A percentile compares a stretch with the other conserved stretches of the same genome.
Evolutionary conservation across 2,329 filamentous ascomycete species (phyloP).

Genomic region (Cercospora zeae-maydis): DNA sequence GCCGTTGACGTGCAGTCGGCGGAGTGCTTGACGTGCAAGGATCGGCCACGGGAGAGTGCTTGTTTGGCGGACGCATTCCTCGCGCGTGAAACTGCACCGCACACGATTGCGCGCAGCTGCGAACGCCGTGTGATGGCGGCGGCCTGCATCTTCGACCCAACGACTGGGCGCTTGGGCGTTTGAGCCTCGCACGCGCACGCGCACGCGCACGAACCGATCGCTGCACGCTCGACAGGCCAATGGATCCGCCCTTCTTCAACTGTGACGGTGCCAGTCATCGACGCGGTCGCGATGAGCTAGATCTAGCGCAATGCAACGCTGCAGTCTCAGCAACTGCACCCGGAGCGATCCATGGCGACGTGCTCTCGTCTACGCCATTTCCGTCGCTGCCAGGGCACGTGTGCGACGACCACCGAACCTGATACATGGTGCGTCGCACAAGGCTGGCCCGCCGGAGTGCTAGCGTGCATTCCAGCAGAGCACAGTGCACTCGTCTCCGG

Average conservation of each 20-base stretch:
- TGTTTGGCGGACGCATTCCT: constrained; percentile 33
- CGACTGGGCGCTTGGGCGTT: constrained; percentile 27
- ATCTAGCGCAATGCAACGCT: neutral
- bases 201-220: constrained; percentile 15
- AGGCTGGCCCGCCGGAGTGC: constrained; percentile 20
- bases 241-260: neutral
- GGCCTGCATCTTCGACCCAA: constrained; percentile 32
- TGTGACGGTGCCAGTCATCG: constrained; percentile 2
- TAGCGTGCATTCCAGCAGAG: constrained; percentile 28
- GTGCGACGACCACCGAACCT: constrained; percentile 10
- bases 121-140: constrained; percentile 36
- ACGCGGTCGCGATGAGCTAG: neutral
- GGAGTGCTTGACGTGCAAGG: constrained; percentile 13
- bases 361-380: constrained; percentile 6
- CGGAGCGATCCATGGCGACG: constrained; percentile 5
- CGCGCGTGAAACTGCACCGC: neutral
- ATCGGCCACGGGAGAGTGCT: constrained; percentile 9
- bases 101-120: constrained; percentile 30
- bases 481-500: constrained; percentile 18
- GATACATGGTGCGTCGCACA: constrained; percentile 31
- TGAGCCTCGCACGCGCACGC: constrained; percentile 22
- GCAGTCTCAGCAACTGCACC: constrained; percentile 3
- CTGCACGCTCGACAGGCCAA: neutral
- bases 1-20: constrained; percentile 28
- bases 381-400: constrained; percentile 4